Evolutionary conservation across 2,329 filamentous ascomycete species (phyloP), one percentile per base, ranked within the genome.

Genomic region (Neofusicoccum sp.): DNA sequence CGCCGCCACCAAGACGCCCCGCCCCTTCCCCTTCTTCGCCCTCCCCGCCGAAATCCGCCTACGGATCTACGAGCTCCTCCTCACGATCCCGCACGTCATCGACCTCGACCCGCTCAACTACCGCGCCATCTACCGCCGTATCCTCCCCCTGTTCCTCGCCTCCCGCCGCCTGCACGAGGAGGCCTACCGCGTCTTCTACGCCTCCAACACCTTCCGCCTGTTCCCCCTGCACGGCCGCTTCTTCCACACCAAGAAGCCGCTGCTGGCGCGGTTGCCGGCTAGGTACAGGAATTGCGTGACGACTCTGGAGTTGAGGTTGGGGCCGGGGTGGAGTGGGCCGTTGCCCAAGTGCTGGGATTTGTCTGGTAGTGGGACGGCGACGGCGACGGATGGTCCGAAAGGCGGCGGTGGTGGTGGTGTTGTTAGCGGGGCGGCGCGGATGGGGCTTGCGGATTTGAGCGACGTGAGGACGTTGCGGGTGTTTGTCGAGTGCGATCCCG

Each of bases 401-500:
- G 22, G 22, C 22, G 22, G 22, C 2, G 44, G 44, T 28, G 44
- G 22, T 22, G 44, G 44, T 28, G 44, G 29, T 28, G 44, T 47
- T 28, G 29, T 29, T 6, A 31, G 28, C 28, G 22, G 22, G 22
- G 56, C 33, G 22, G 48, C 11, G 14, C 44, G 33, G 36, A 79
- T 93, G 0, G 89, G 89, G 0, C 80, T 93, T 6, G 67, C 73
- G 1, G 87, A 91, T 56, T 89, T 87, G 72, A 75, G 76, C 63
- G 85, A 81, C 52, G 83, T 90, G 22, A 81, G 83, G 34, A 80
- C 79, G 12, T 73, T 93, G 52, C 85, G 83, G 31, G 83, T 93
- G 9, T 90, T 90, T 70, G 85, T 92, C 29, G 87, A 93, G 73
- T 85, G 84, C 66, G 90, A 93, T 70, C 89, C 90, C 0, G 89